A percentile compares a stretch with the other conserved stretches of the same genome.
Conservation (phyloP, 768 basidiomycete genomes). For the Lactifluus piperatus region DNA sequence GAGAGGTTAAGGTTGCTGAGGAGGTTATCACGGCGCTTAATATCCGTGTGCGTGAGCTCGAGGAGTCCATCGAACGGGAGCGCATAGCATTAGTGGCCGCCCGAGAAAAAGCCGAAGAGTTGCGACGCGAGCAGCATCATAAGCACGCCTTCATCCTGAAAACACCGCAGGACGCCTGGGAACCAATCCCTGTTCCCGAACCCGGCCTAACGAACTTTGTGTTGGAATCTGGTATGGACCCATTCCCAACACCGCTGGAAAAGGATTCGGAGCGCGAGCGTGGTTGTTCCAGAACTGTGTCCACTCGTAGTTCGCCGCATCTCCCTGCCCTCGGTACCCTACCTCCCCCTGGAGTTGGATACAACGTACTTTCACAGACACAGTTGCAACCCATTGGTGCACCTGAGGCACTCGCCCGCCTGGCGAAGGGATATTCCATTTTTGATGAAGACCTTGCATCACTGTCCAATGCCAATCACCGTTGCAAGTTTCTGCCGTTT, state of each 20-base stretch:
- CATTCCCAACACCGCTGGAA: constrained; percentile 16
- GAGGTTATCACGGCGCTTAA: constrained; percentile 38
- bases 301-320: constrained; percentile 6
- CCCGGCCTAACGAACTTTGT: constrained; percentile 17
- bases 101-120: constrained; percentile 48
- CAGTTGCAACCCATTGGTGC: constrained; percentile 20
- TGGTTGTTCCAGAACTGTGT: neutral
- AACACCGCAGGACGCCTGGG: constrained; percentile 19
- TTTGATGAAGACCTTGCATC: constrained; percentile 36
- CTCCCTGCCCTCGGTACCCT: constrained; percentile 16
- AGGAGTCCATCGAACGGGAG: constrained; percentile 58
- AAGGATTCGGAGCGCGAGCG: constrained; percentile 16
- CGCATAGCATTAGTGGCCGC: constrained; percentile 50
- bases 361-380: constrained; percentile 21
- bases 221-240: constrained; percentile 2
- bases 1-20: constrained; percentile 41
- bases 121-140: constrained; percentile 28
- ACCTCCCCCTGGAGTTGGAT: constrained; percentile 9
- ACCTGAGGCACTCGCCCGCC: constrained; percentile 17
- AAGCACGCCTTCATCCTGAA: constrained; percentile 30
- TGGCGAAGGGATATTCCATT: constrained; percentile 33
- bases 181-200: constrained; percentile 14
- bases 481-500: constrained; percentile 48
- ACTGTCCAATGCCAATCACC: constrained; percentile 21
- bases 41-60: constrained; percentile 62